Base-by-base conservation (phyloP, 306 rosid species). In the Astragalus glycyphyllos region DNA sequence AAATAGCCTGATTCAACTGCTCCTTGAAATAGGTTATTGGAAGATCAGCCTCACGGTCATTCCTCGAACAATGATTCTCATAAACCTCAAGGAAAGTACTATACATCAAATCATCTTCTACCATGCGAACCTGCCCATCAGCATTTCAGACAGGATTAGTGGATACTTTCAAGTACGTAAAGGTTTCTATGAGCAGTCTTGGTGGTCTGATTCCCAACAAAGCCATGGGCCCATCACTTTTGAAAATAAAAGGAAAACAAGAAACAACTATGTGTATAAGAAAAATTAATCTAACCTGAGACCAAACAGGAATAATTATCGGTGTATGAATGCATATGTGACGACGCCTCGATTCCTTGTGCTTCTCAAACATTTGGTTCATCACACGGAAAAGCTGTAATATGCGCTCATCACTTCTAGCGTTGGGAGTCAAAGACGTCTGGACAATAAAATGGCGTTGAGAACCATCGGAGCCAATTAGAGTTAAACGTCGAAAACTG, bases 351-450 rank as follows among this genome's bases (percentile, higher is more conserved):
- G 99, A 91, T 82, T 95, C 99, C 88, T 89, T 91, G 86, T 95
- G 97, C 85, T 91, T 95, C 80, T 95, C 97, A 85, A 95, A 95
- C 97, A 95, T 95, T 84, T 95, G 99, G 82, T 95, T 95, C 96
- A 95, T 86, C 79, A 95, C 96, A 60, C 99, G 96, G 85, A 95
- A 95, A 76, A 95, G 96, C 84, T 95, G 99, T 84, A 95, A 73
- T 78, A 95, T 95, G 67, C 99, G 99, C 68, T 91, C 99, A 60
- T 95, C 99, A 74, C 99, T 95, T 71, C 99, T 84, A 46, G 99
- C 99, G 73, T 95, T 91, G 31, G 99, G 97, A 49, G 99, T 91
- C 88, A 95, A 81, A 85, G 99, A 95, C 11, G 99, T 95, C 77
- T 95, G 99, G 55, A 95, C 99, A 83, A 95, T 95, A 78, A 95